These are phyloP conservation scores for Cladorrhinum samala DNA, from an alignment of 495 filamentous ascomycete genomes.

Conservation along the genomic window DNA sequence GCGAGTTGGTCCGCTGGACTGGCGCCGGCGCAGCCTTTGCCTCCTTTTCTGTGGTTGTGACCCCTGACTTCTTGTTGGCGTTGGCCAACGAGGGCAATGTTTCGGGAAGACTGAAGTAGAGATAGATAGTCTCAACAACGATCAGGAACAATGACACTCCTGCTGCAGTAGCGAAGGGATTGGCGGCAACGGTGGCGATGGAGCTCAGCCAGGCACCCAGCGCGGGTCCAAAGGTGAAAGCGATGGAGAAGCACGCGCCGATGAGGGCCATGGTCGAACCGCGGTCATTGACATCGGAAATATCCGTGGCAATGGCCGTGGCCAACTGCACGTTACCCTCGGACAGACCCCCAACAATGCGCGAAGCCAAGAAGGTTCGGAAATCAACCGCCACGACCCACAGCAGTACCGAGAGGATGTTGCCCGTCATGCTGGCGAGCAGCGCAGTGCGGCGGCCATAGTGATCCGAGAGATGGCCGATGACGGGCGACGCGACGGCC, in stretches of 20 bases:
- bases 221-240: conserved; percentile 92
- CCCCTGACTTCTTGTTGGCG: conserved; percentile 14
- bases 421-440: conserved; percentile 89
- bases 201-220: conserved; percentile 78
- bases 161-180: conserved; percentile 89
- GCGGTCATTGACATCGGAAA: conserved; percentile 73
- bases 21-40: conserved; percentile 11
- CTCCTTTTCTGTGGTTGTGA: conserved; percentile 21
- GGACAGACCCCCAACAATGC: conserved; percentile 86
- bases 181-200: conserved; percentile 68
- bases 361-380: conserved; percentile 86
- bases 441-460: conserved; percentile 85
- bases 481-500: conserved; percentile 85
- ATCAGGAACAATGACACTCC: conserved; percentile 77
- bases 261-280: conserved; percentile 93
- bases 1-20: conserved; percentile 64
- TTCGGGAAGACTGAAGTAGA: conserved; percentile 85
- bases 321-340: conserved; percentile 97
- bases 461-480: conserved; percentile 80
- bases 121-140: conserved; percentile 75
- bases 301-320: conserved; percentile 93
- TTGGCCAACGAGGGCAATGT: conserved; percentile 57
- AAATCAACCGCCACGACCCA: conserved; percentile 94
- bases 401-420: conserved; percentile 83
- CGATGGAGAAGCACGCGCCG: conserved; percentile 92